Evolutionary conservation across 2,329 filamentous ascomycete species (phyloP), one percentile per base, ranked within the genome.

Genomic region (Fusarium nurragi): DNA sequence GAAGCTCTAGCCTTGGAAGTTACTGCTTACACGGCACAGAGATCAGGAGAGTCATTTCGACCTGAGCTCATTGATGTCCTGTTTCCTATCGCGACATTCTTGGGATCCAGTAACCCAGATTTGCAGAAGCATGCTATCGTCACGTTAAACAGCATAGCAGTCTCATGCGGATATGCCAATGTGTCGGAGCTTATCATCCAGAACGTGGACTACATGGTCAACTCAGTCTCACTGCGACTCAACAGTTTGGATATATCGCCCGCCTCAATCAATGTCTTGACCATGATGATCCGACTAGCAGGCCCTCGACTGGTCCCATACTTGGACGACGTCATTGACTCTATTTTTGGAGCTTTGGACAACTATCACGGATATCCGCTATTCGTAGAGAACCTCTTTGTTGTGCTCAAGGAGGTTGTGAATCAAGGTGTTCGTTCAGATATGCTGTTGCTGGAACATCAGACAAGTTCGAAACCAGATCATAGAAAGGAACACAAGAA

Each of bases 181-280:
- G 90, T 94, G 6, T 90, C 90, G 23, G 88, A 91, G 16, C 81
- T 99, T 65, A 89, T 99, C 36, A 86, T 98, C 25, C 88, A 91
- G 49, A 99, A 99, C 61, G 94, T 93, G 16, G 95, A 99, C 76
- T 99, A 99, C 75, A 91, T 99, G 78, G 90, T 98, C 60, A 98
- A 98, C 73, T 92, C 95, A 0, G 88, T 99, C 16, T 92, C 92
- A 0, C 78, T 98, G 60, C 91, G 93, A 62, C 84, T 99, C 9
- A 97, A 97, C 70, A 92, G 92, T 0, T 92, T 97, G 65, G 93
- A 97, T 65, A 90, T 98, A 49, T 94, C 93, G 1, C 94, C 94
- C 2, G 91, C 97, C 64, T 93, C 93, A 4, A 93, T 94, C 4
- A 91, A 94, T 68, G 95, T 98, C 3, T 78, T 99, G 45, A 85